phyloP scores from a whole-genome alignment of 2,329 filamentous ascomycete species.

The Ophiostoma sp. region DNA sequence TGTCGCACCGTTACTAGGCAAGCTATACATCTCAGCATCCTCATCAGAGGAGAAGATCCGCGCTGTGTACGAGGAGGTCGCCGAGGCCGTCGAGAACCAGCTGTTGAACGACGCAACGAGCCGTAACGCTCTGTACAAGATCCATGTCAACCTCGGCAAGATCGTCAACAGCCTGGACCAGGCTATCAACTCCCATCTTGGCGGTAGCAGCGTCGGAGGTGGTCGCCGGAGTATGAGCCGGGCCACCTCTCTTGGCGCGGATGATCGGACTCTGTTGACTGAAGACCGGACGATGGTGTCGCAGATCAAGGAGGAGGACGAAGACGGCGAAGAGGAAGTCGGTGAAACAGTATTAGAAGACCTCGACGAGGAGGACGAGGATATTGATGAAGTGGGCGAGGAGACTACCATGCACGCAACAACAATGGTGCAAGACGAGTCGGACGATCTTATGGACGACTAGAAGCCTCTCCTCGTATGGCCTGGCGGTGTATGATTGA shows the following conservation, averaged over 20 bases:
- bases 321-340: constrained; percentile 43
- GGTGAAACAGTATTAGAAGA: constrained; percentile 12
- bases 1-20: constrained; percentile 69
- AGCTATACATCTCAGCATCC: constrained; percentile 70
- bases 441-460: constrained; percentile 24
- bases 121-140: constrained; percentile 61
- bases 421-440: constrained; percentile 18
- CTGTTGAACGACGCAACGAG: constrained; percentile 55
- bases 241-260: constrained; percentile 38
- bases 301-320: constrained; percentile 49
- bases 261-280: constrained; percentile 28
- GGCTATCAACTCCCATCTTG: constrained; percentile 22
- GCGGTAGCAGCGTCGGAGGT: constrained; percentile 21
- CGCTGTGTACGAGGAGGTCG: constrained; percentile 52
- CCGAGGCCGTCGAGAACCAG: constrained; percentile 58
- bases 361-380: constrained; percentile 22
- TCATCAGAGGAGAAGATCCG: constrained; percentile 55
- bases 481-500: not conserved
- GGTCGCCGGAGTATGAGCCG: constrained; percentile 41
- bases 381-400: constrained; percentile 33
- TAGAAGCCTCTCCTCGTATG: not conserved
- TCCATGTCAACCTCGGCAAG: constrained; percentile 62
- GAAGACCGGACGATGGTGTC: constrained; percentile 39
- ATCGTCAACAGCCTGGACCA: constrained; percentile 58
- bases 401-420: constrained; percentile 31